Percentiles rank a stretch among this genome's conserved stretches.
Evolutionary conservation across 2,329 filamentous ascomycete species (phyloP).

Genomic region (Ophiocordyceps robertsii): DNA sequence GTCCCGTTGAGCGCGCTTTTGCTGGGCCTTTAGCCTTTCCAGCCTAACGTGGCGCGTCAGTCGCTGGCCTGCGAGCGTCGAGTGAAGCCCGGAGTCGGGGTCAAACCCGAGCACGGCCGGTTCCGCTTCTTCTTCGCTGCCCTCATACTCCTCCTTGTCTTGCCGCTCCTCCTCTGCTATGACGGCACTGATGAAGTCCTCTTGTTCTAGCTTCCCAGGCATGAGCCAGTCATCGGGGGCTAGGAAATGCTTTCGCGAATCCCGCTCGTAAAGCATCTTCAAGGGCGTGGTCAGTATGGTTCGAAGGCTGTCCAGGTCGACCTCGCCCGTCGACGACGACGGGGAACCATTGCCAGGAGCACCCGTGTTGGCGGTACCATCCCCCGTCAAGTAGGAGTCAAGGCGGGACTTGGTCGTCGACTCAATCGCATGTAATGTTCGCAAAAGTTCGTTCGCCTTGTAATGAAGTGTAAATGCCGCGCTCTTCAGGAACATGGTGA

Average conservation of each 20-base stretch:
- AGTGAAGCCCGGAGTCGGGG: constrained; percentile 11
- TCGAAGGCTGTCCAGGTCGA: constrained; percentile 68
- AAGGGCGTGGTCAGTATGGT: constrained; percentile 68
- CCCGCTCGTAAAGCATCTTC: constrained; percentile 82
- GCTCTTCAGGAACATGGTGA: constrained; percentile 81
- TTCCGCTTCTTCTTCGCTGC: constrained; percentile 12
- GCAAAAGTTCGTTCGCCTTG: constrained; percentile 51
- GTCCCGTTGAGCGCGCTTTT: constrained; percentile 53
- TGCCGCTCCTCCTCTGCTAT: constrained; percentile 79
- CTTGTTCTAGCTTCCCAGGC: constrained; percentile 78
- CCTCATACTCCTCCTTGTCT: constrained; percentile 33
- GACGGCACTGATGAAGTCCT: constrained; percentile 72
- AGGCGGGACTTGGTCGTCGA: constrained; percentile 12
- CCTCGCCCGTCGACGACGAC: constrained; percentile 9
- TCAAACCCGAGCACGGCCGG: constrained; percentile 20
- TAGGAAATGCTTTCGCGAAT: constrained; percentile 77
- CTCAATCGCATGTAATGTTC: constrained; percentile 10
- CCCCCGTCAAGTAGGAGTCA: constrained; percentile 13
- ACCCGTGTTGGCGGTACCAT: neutral
- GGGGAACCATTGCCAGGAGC: neutral
- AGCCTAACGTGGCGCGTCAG: constrained; percentile 49
- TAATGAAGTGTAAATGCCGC: constrained; percentile 83
- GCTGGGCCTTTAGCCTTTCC: constrained; percentile 49
- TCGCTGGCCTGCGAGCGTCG: constrained; percentile 37
- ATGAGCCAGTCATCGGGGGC: constrained; percentile 86